Conservation (phyloP, 805 yeast genomes). For the Kuraishia borneana region DNA sequence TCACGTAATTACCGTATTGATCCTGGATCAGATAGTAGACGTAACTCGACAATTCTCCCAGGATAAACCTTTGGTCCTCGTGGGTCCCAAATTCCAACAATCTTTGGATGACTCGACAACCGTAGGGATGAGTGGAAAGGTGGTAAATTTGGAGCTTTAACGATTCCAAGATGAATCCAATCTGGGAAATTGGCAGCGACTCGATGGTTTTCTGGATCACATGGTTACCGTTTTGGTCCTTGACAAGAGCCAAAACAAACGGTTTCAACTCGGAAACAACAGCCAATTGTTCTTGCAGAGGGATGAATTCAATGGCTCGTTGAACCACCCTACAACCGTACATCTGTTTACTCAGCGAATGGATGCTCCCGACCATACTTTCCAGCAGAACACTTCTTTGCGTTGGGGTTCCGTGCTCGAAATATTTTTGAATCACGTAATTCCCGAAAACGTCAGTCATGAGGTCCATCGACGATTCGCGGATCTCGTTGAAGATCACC, state of each 20-base stretch:
- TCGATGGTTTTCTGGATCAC: constrained; percentile 95
- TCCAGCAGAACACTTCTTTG: constrained; percentile 63
- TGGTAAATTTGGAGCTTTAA: constrained; percentile 67
- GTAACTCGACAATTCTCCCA: constrained; percentile 62
- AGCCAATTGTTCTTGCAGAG: constrained; percentile 48
- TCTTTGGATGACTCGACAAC: constrained; percentile 94
- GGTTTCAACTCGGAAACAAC: constrained; percentile 59
- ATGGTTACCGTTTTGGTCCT: constrained; percentile 97
- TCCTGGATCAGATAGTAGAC: constrained; percentile 78
- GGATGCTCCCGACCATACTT: constrained; percentile 64
- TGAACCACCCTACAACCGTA: constrained; percentile 98
- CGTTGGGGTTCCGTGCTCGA: constrained; percentile 66
- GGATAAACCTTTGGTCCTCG: constrained; percentile 54
- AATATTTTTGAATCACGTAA: constrained; percentile 89
- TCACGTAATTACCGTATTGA: constrained; percentile 96
- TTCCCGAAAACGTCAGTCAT: constrained; percentile 98
- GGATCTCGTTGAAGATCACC: constrained; percentile 72
- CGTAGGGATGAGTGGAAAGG: constrained; percentile 90
- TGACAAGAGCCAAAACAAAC: constrained; percentile 56
- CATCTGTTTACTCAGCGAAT: constrained; percentile 80
- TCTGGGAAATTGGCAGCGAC: constrained; percentile 57
- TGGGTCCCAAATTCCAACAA: constrained; percentile 66
- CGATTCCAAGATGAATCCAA: constrained; percentile 64
- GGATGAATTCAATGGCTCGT: constrained; percentile 72
- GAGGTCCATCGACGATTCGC: constrained; percentile 61